Percentiles rank a stretch among this genome's conserved stretches.
Conservation (phyloP, 441 rosid genomes). For the Erysimum cheiri region DNA sequence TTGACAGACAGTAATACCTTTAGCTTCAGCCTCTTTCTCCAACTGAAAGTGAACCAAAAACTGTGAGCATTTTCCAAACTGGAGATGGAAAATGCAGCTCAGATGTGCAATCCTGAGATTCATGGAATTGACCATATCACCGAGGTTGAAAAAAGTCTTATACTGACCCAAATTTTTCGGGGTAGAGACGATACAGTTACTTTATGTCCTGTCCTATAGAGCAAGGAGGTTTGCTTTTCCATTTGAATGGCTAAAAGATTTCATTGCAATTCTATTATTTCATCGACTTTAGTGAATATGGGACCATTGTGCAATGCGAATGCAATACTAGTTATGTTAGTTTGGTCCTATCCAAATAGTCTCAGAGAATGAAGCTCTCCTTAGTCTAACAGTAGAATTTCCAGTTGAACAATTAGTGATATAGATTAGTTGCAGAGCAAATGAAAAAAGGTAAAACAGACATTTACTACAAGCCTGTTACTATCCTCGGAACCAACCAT, state of each 20-base stretch:
- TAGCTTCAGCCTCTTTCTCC: conserved; percentile 93
- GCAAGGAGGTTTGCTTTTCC: conserved; percentile 30
- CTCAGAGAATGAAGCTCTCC: conserved; percentile 7
- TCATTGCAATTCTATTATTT: conserved; percentile 37
- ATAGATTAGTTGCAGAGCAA: background rate
- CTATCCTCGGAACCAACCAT: background rate
- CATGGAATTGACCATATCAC: conserved; percentile 20
- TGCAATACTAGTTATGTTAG: conserved; percentile 21
- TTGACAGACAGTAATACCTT: conserved; percentile 83
- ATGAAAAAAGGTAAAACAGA: background rate
- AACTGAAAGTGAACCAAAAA: conserved; percentile 55
- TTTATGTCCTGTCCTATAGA: conserved; percentile 40
- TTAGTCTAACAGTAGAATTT: conserved; percentile 9
- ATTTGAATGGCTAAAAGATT: conserved; percentile 42
- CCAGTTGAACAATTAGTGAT: background rate
- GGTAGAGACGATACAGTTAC: conserved; percentile 35
- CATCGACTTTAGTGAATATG: conserved; percentile 22
- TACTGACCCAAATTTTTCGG: conserved; percentile 37
- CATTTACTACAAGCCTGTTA: background rate
- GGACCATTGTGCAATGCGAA: conserved; percentile 20
- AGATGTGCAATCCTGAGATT: conserved; percentile 23
- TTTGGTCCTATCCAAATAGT: conserved; percentile 10
- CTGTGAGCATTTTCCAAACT: conserved; percentile 21
- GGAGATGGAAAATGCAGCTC: conserved; percentile 36
- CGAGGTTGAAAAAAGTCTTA: conserved; percentile 16